A percentile compares a stretch with the other conserved stretches of the same genome.
Evolutionary conservation across 371 early-diverging fungal genomes (phyloP).

Genomic region (Chytridium lagenaria): DNA sequence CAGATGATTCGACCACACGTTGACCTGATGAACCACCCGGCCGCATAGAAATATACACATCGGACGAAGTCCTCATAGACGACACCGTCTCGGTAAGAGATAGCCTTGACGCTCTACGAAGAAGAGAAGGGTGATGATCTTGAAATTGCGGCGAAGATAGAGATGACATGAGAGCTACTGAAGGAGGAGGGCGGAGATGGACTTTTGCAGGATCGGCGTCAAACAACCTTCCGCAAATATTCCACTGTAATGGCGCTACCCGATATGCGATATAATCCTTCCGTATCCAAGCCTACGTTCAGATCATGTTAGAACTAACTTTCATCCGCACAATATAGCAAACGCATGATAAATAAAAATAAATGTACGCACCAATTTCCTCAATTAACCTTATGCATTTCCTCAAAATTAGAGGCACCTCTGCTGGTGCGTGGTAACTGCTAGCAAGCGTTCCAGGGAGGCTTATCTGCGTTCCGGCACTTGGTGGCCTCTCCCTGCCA

Average conservation of each 20-base stretch:
- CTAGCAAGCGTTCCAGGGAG: conserved; percentile 38
- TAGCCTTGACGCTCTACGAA: conserved; percentile 36
- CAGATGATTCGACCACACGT: too few relatives aligned
- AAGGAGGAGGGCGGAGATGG: conserved; percentile 43
- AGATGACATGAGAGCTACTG: conserved; percentile 25
- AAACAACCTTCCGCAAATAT: conserved; percentile 43
- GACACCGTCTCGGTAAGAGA: conserved; percentile 48
- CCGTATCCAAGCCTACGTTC: conserved; percentile 46
- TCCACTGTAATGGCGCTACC: conserved; percentile 48
- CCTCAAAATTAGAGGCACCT: conserved; percentile 46
- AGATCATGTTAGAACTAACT: conserved; percentile 3
- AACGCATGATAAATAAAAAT: conserved; percentile 4
- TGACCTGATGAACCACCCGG: too few relatives aligned
- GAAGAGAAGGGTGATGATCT: conserved; percentile 28
- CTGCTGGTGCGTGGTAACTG: conserved; percentile 30
- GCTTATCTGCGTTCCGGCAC: conserved; percentile 39
- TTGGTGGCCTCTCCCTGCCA: conserved; percentile 16
- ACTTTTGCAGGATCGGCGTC: conserved; percentile 41
- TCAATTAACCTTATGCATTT: conserved; percentile 54
- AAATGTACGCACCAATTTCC: conserved; percentile 44
- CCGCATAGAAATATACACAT: too few relatives aligned
- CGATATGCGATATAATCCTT: conserved; percentile 56
- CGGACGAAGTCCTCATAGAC: conserved; percentile 38
- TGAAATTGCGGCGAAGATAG: conserved; percentile 26
- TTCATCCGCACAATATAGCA: conserved; percentile 12